phyloP scores from a whole-genome alignment of 352 stramenopile genomes.

The Globisporangium lucens region DNA sequence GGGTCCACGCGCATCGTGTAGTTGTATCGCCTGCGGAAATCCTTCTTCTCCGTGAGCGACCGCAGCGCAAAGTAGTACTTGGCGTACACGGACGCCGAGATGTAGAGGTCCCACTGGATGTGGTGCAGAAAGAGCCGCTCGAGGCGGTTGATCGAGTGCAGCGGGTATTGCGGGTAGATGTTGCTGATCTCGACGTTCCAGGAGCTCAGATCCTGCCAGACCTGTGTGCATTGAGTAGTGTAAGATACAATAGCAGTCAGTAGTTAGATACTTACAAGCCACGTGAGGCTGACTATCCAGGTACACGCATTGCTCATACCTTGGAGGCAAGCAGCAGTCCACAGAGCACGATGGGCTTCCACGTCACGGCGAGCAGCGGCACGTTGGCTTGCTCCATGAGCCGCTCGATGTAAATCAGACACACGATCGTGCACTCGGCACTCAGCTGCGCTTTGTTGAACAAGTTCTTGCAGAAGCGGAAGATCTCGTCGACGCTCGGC shows the following conservation, averaged over 20 bases:
- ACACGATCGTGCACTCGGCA: conserved; percentile 98
- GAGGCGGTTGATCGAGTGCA: conserved; percentile 97
- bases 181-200: conserved; percentile 98
- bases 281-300: not conserved
- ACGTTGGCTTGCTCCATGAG: conserved; percentile 97
- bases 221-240: conserved; percentile 20
- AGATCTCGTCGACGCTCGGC: conserved; percentile 91
- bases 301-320: conserved; percentile 30
- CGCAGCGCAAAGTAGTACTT: conserved; percentile 99
- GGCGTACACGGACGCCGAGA: conserved; percentile 92
- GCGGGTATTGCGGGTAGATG: conserved; percentile 98
- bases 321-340: conserved; percentile 97
- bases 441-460: conserved; percentile 97
- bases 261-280: not conserved
- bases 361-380: conserved; percentile 93
- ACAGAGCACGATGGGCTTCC: conserved; percentile 97
- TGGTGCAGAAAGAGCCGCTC: conserved; percentile 96
- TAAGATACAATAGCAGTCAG: conserved; percentile 2
- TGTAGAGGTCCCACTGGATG: conserved; percentile 99
- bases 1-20: conserved; percentile 87
- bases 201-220: conserved; percentile 98
- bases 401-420: conserved; percentile 98
- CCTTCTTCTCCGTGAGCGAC: conserved; percentile 87
- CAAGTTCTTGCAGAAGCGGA: conserved; percentile 91
- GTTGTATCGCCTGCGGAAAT: conserved; percentile 89